These are phyloP conservation scores for Prunella vulgaris DNA, from an alignment of 257 asterid species.

Conservation along the genomic window DNA sequence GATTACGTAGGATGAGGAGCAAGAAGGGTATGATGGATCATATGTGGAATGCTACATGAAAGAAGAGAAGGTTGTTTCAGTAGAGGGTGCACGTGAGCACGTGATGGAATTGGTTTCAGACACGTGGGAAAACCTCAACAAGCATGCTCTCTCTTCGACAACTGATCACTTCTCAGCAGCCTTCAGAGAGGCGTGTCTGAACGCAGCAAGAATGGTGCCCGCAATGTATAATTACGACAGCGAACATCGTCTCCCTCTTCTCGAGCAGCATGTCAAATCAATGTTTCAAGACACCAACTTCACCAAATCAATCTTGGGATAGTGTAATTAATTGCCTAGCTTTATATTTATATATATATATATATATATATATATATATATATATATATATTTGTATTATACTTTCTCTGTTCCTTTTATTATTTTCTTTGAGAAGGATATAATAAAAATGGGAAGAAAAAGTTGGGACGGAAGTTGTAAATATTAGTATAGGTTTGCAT, in stretches of 20 bases:
- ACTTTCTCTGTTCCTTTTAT: too few species aligned
- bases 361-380: too few species aligned
- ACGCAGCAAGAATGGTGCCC: constrained; percentile 39
- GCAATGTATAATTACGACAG: constrained; percentile 18
- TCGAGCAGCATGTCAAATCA: background rate
- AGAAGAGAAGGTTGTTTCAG: constrained; percentile 20
- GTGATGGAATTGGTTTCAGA: constrained; percentile 25
- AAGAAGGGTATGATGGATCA: constrained; percentile 41
- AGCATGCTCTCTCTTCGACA: constrained; percentile 20
- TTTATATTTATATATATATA: too few species aligned
- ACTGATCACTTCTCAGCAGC: constrained; percentile 1
- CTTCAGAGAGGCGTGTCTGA: constrained; percentile 30
- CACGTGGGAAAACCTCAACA: constrained; percentile 37
- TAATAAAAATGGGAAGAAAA: too few species aligned
- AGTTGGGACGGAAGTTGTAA: too few species aligned
- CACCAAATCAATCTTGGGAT: background rate
- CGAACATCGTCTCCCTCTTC: constrained; percentile 6
- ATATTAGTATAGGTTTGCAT: too few species aligned
- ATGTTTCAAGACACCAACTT: constrained; percentile 2
- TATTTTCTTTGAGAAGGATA: too few species aligned
- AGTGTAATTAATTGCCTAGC: background rate
- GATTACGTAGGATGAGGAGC: constrained; percentile 51
- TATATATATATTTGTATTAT: too few species aligned
- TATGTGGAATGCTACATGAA: constrained; percentile 38
- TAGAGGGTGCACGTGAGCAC: constrained; percentile 26